Evolutionary conservation across 768 basidiomycete genomes (phyloP).

Genomic region (Dacryopinax spathularia): DNA sequence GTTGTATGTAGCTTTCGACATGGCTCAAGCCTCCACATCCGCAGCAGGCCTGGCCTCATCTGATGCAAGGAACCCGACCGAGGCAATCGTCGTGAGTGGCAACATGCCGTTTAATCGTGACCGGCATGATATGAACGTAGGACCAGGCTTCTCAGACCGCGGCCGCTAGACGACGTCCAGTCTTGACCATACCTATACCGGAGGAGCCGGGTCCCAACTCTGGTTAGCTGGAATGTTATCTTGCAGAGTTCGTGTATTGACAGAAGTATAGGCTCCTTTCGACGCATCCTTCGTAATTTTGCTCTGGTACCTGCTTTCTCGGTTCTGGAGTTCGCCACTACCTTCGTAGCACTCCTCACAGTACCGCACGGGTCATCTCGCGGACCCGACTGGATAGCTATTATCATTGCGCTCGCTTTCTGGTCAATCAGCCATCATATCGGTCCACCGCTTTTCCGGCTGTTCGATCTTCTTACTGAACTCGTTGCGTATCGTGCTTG

Average conservation of each 20-base stretch:
- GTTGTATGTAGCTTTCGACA: no score
- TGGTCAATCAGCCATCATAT: not conserved
- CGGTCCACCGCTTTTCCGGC: not conserved
- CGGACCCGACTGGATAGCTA: not conserved
- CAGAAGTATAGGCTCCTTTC: not conserved
- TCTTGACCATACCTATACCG: not conserved
- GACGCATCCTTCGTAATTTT: not conserved
- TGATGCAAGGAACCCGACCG: not conserved
- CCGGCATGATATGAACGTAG: not conserved
- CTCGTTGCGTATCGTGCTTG: not conserved
- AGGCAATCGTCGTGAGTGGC: not conserved
- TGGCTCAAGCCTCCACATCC: not conserved
- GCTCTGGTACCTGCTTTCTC: not conserved
- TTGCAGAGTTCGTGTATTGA: not conserved
- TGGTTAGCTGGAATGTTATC: not conserved
- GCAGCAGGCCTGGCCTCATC: not conserved
- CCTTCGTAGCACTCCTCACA: not conserved
- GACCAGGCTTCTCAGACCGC: not conserved
- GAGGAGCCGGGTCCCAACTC: not conserved
- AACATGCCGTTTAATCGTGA: no score
- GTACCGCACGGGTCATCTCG: not conserved
- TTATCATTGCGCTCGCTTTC: not conserved
- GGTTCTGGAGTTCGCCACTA: not conserved
- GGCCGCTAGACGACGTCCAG: not conserved
- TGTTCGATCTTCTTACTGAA: not conserved